These are phyloP conservation scores for Urochloa ruziziensis DNA, from an alignment of 176 grass and related monocot genomes.

Conservation along the genomic window DNA sequence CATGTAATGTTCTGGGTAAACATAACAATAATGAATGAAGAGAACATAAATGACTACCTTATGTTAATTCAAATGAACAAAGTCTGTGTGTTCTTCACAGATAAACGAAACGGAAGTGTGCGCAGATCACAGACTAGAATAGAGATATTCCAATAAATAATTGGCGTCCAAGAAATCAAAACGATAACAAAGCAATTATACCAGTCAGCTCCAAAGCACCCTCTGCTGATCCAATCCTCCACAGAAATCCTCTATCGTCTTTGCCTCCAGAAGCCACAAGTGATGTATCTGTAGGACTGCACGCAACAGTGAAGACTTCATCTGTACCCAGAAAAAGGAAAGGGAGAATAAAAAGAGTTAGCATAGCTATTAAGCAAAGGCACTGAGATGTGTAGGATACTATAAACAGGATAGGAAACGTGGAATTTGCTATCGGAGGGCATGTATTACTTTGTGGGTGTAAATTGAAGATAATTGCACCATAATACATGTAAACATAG, in stretches of 20 bases:
- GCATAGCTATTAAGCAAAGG: not conserved
- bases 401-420: not conserved
- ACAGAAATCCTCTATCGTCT: conserved; percentile 91
- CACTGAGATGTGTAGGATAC: not conserved
- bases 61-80: not conserved
- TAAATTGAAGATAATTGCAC: not conserved
- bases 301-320: conserved; percentile 71
- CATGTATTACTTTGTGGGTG: not conserved
- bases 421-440: not conserved
- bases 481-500: not conserved
- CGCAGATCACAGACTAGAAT: not conserved
- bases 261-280: conserved; percentile 85
- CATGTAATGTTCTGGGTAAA: not conserved
- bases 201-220: conserved; percentile 57
- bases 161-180: not conserved
- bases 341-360: conserved; percentile 14
- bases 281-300: conserved; percentile 68
- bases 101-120: not conserved
- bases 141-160: not conserved
- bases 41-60: not conserved
- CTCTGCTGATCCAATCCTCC: conserved; percentile 77
- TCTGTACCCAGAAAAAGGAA: conserved; percentile 40
- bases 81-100: not conserved
- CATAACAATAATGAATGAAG: not conserved
- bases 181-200: not conserved